Percentiles rank a stretch among this genome's conserved stretches.
These are phyloP conservation scores for Neurospora hispaniola DNA, from an alignment of 495 filamentous ascomycete genomes.

Conservation along the genomic window DNA sequence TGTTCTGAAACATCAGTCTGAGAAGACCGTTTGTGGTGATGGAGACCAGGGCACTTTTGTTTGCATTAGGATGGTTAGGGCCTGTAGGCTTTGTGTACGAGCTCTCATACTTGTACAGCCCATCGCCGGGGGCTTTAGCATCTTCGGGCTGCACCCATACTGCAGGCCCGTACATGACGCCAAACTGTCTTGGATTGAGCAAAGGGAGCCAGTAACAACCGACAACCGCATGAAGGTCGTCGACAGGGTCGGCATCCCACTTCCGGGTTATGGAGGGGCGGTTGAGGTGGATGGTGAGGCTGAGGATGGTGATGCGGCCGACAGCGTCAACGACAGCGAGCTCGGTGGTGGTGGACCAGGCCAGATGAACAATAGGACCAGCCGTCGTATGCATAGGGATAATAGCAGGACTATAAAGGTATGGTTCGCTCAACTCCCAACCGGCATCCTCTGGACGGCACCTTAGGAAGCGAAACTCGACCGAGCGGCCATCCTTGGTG, in stretches of 20 bases:
- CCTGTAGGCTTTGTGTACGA: slow-evolving; percentile 46
- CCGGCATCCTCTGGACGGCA: slow-evolving; percentile 58
- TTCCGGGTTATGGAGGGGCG: slow-evolving; percentile 45
- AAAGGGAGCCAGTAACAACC: slow-evolving; percentile 73
- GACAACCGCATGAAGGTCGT: slow-evolving; percentile 66
- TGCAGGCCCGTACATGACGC: slow-evolving; percentile 34
- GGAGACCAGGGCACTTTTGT: slow-evolving; percentile 57
- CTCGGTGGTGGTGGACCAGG: slow-evolving; percentile 67
- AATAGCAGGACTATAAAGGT: slow-evolving; percentile 27
- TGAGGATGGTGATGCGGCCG: slow-evolving; percentile 62
- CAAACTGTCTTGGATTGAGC: slow-evolving; percentile 29
- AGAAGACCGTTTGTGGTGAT: slow-evolving; percentile 61
- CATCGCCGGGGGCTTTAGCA: background rate
- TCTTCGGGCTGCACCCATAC: slow-evolving; percentile 26
- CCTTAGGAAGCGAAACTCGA: slow-evolving; percentile 62
- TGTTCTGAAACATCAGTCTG: slow-evolving; percentile 54
- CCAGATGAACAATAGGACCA: slow-evolving; percentile 59
- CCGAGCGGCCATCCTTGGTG: slow-evolving; percentile 51
- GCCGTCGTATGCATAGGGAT: slow-evolving; percentile 31
- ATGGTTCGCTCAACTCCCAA: slow-evolving; percentile 65
- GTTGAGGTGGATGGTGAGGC: slow-evolving; percentile 53
- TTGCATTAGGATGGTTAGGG: slow-evolving; percentile 53
- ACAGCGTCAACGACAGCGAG: slow-evolving; percentile 65
- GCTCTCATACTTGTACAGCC: slow-evolving; percentile 32
- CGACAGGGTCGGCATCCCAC: slow-evolving; percentile 49